Evolutionary conservation across 2,329 filamentous ascomycete genomes (phyloP), one percentile per base, ranked within the genome.

Genomic region (Dactylellina cionopaga): DNA sequence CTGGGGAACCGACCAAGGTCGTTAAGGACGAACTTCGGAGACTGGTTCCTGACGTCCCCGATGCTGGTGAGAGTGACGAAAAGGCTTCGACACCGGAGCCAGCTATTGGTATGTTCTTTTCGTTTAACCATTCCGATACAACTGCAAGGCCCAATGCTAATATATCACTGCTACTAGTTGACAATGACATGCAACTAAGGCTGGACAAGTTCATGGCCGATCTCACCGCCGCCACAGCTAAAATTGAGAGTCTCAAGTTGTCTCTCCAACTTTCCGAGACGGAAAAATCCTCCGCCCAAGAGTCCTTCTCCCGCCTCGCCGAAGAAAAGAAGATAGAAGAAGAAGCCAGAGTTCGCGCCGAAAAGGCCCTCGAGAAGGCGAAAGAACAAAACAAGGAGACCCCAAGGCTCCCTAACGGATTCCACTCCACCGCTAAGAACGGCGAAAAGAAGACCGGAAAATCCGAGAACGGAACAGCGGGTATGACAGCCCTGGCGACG

Each of bases 391-490:
- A 15, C 74, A 77, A n/a, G 78, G 80, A 37, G 81, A 81, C 49
- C 60, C 77, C 19, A 78, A 79, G 56, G 83, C 82, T 55, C 5
- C 27, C 81, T 83, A 11, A 83, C 81, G 7, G 78, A 84, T 27
- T 81, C 82, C 75, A 82, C 80, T 71, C 85, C 81, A 76, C 86
- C 81, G 41, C 84, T 84, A 74, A 87, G 81, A 74, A 84, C 81
- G 54, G 80, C 80, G 56, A 77, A 5, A 78, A 79, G 64, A 78
- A 79, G 63, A 80, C 77, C 68, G 73, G 66, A 76, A 77, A 74
- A 44, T 79, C 68, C 74, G 83, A 24, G 78, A 77, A 78, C 81
- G 76, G 82, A 79, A 55, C 78, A 81, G 72, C 79, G 81, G 71
- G 78, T 79, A 73, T 83, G 83, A 85, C 47, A 81, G 81, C 54